phyloP scores from a whole-genome alignment of 23 red algal species.

The Cyanidiococcus yangmingshanensis region DNA sequence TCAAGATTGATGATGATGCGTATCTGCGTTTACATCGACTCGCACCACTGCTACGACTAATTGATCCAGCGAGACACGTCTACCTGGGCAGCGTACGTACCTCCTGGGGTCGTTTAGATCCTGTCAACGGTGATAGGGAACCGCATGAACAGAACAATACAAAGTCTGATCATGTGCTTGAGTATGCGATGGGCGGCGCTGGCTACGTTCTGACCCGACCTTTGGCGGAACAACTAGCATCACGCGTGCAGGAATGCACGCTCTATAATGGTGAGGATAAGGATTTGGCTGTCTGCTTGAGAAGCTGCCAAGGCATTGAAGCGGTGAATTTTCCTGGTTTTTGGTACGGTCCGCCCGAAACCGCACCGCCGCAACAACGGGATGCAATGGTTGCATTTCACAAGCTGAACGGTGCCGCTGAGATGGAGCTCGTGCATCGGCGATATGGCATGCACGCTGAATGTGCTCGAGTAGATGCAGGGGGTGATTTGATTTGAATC shows the following conservation, averaged over 20 bases:
- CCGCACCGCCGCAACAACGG: conserved; percentile 3
- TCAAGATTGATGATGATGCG: conserved; percentile 15
- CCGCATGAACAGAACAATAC: background rate
- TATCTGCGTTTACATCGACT: background rate
- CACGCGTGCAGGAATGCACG: background rate
- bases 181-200: conserved; percentile 33
- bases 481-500: background rate
- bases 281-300: conserved; percentile 15
- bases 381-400: background rate
- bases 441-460: background rate
- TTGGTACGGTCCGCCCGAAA: conserved; percentile 5
- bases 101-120: background rate
- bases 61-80: background rate
- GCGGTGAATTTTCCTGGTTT: conserved; percentile 24
- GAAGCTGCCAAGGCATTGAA: background rate
- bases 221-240: background rate
- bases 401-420: background rate
- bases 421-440: background rate
- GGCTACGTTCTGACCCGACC: conserved; percentile 27
- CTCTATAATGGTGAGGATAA: conserved; percentile 37
- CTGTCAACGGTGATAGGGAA: background rate
- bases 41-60: background rate
- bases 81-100: conserved; percentile 3
- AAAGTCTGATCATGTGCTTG: background rate
- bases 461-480: background rate